Evolutionary conservation across 1,139 yeast species (phyloP).

Genomic region (Kodamaea sp.): DNA sequence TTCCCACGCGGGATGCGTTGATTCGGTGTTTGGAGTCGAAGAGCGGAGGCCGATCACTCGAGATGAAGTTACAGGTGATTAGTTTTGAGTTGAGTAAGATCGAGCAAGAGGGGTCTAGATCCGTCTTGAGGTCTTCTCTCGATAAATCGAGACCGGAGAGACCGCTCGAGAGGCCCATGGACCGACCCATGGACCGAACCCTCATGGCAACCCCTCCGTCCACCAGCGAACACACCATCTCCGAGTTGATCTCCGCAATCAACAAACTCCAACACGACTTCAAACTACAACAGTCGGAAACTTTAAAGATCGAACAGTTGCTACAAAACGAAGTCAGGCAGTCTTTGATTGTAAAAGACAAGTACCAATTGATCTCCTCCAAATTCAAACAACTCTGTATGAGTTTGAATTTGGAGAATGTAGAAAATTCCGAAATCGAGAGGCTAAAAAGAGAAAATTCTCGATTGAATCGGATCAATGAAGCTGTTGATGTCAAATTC

Average conservation of each 20-base stretch:
- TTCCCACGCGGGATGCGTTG: conserved; percentile 18
- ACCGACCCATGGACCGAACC: no score
- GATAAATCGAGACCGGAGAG: no score
- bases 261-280: conserved; percentile 24
- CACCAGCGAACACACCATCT: conserved; percentile 10
- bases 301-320: conserved; percentile 21
- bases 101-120: no score
- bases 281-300: conserved; percentile 20
- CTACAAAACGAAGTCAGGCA: conserved; percentile 23
- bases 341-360: conserved; percentile 19
- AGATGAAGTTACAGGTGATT: conserved; percentile 24
- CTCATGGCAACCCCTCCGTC: conserved; percentile 1
- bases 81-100: conserved; percentile 20
- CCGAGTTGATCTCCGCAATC: conserved; percentile 13
- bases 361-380: conserved; percentile 17
- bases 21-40: conserved; percentile 15
- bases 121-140: no score
- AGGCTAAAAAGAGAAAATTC: conserved; percentile 21
- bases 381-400: conserved; percentile 21
- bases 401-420: conserved; percentile 12
- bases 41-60: conserved; percentile 16
- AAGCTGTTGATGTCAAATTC: conserved; percentile 23
- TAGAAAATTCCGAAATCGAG: conserved; percentile 11
- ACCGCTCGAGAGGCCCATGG: no score
- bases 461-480: conserved; percentile 13